Evolutionary conservation across 148 eudicot genomes (phyloP).

Genomic region (Rhododendron ovatum): DNA sequence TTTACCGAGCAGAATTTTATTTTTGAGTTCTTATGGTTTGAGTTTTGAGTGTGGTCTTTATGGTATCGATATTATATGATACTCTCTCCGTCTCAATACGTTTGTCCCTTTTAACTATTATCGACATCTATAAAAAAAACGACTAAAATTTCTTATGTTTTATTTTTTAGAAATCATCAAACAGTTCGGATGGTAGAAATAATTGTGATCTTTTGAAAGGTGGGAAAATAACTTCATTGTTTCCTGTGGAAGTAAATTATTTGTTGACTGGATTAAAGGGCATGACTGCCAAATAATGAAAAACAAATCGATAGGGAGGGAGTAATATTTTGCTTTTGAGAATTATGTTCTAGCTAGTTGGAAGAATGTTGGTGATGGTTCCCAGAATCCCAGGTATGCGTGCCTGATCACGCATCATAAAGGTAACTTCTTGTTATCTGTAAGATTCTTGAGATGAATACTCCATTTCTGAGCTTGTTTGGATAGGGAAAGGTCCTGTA

Average conservation of each 20-base stretch:
- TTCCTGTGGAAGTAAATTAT: background rate
- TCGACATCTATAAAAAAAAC: background rate
- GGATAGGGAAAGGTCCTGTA: background rate
- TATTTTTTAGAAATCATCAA: conserved; percentile 27
- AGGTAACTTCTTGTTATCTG: background rate
- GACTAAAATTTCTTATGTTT: background rate
- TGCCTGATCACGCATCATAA: background rate
- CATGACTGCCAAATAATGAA: background rate
- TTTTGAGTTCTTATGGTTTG: background rate
- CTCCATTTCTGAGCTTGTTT: background rate
- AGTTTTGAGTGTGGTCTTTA: conserved; percentile 7
- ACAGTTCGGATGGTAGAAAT: conserved; percentile 28
- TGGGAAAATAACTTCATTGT: background rate
- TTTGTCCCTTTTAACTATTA: background rate
- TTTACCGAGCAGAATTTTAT: background rate
- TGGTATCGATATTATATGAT: conserved; percentile 17
- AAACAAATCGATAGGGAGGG: background rate
- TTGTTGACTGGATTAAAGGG: background rate
- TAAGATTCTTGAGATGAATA: background rate
- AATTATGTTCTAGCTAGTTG: background rate
- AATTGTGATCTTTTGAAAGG: background rate
- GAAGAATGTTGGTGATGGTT: background rate
- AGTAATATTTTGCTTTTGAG: background rate
- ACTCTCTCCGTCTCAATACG: background rate
- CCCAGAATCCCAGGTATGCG: background rate